These are phyloP conservation scores for Mentha longifolia DNA, from an alignment of 257 asterid species.

Conservation along the genomic window DNA sequence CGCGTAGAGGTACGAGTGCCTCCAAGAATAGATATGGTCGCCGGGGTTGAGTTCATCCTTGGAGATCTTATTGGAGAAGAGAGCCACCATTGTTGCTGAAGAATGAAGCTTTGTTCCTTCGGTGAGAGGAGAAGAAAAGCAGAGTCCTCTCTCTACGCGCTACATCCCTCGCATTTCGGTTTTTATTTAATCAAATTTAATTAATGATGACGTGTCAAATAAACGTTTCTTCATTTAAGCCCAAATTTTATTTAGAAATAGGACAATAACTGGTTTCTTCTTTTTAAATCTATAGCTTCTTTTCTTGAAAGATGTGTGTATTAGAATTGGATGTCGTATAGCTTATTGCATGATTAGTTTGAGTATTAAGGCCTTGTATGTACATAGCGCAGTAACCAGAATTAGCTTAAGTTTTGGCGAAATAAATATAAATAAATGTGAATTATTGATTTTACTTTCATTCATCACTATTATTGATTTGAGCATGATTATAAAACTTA, in stretches of 20 bases:
- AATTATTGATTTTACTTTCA: no score
- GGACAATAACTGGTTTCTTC: neutral
- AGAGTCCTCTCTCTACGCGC: neutral
- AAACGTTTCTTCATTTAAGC: neutral
- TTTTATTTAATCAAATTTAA: neutral
- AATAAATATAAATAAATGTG: no score
- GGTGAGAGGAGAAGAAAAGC: conserved; percentile 25
- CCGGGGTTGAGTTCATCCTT: conserved; percentile 65
- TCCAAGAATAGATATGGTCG: conserved; percentile 92
- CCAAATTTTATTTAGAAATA: no score
- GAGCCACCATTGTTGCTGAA: conserved; percentile 44
- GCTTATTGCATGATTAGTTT: no score
- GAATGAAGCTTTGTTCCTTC: neutral
- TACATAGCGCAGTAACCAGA: no score
- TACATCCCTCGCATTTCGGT: neutral
- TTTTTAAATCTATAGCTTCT: no score
- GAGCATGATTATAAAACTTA: no score
- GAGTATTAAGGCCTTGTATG: no score
- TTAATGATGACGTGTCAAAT: neutral
- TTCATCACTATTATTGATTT: no score
- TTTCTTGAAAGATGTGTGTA: no score
- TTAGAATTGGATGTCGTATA: no score
- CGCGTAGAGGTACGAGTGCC: conserved; percentile 74
- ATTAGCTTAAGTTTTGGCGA: no score
- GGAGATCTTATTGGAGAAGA: conserved; percentile 70